Evolutionary conservation across 306 rosid genomes (phyloP), one percentile per base, ranked within the genome.

Genomic region (Senna tora): DNA sequence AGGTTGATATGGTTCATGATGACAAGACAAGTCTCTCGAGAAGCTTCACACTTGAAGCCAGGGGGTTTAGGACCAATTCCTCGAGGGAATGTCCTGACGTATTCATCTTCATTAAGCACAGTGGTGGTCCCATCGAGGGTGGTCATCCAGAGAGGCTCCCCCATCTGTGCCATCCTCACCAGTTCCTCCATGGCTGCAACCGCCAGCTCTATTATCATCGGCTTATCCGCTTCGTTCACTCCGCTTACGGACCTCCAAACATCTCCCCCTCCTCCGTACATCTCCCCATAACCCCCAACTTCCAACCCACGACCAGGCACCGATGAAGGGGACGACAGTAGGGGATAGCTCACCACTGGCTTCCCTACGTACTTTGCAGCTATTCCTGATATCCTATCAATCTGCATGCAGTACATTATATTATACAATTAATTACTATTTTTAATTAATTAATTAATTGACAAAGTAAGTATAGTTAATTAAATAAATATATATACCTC

Each of bases 161-260:
- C 90, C 84, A 88, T 75, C 56, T 95, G 99, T 6, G 99, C 97
- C 97, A 95, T 92, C 30, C 88, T 84, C 63, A 80, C 61, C 0
- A 95, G 88, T 34, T 95, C 99, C 69, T 95, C 99, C 96, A 95
- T 95, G 5, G 99, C 97, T 9, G 93, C 89, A 45, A 95, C 97
- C 0, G 97, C 99, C 1, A 95, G 95, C 86, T 95, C 99, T 17
- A 95, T 90, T 42, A 92, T 84, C 75, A 95, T 81, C 1, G 97
- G 97, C 45, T 95, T 95, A 41, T 95, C 99, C 0, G 90, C 96
- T 72, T 92, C 99, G 0, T 79, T 82, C 0, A 96, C 93, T 0
- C 84, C 88, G 21, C 81, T 84, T 8, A 95, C 87, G 5, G 99
- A 80, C 75, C 96, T 76, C 9, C 91, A 73, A 16, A 95, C 80